phyloP scores from a whole-genome alignment of 345 rosid genomes.

The Eucalyptus marginata region DNA sequence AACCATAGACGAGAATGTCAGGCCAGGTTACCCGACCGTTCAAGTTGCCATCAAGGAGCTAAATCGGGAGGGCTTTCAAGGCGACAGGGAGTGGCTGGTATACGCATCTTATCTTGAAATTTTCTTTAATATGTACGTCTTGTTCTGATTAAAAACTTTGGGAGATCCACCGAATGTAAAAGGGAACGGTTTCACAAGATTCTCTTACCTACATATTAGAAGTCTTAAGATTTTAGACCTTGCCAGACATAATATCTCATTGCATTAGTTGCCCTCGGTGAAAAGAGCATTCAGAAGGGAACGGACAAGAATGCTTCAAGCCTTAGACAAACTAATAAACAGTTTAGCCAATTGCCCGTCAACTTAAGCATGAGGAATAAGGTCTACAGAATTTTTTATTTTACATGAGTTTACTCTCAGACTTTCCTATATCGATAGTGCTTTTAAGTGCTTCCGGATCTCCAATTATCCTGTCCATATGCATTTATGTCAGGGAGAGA shows the following conservation, averaged over 20 bases:
- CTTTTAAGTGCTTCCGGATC: background rate
- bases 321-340: background rate
- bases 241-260: background rate
- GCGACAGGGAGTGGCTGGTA: slow-evolving; percentile 99
- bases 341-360: background rate
- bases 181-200: background rate
- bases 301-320: background rate
- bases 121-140: background rate
- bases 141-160: background rate
- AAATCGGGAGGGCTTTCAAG: slow-evolving; percentile 86
- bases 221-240: background rate
- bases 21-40: slow-evolving; percentile 45
- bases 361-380: background rate
- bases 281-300: background rate
- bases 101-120: background rate
- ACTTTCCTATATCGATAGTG: background rate
- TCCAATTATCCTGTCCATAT: background rate
- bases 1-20: slow-evolving; percentile 52
- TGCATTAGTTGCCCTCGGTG: background rate
- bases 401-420: background rate
- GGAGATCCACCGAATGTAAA: background rate
- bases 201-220: background rate
- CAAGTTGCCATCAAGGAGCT: slow-evolving; percentile 89
- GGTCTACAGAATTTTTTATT: background rate
- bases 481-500: background rate